A percentile compares a stretch with the other conserved stretches of the same genome.
Conservation (phyloP, 2,329 filamentous ascomycete species). For the Ophiocordyceps polyrhachis-furcata region DNA sequence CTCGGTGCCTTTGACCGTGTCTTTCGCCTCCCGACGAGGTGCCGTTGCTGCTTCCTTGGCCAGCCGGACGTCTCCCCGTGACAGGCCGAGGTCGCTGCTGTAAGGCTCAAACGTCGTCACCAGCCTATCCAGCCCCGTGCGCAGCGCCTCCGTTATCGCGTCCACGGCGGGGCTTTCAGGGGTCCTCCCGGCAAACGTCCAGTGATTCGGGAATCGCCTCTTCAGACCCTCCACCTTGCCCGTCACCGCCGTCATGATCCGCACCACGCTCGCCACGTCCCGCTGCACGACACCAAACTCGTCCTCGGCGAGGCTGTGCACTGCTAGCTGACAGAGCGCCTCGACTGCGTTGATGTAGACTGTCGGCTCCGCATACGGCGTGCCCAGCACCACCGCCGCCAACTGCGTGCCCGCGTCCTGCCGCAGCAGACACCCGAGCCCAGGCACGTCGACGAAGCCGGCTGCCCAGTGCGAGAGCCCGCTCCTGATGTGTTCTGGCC, state of each 20-base stretch:
- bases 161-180: slow-evolving; percentile 49
- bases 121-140: slow-evolving; percentile 44
- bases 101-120: slow-evolving; percentile 59
- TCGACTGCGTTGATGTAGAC: slow-evolving; percentile 55
- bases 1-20: not conserved
- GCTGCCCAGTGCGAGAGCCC: slow-evolving; percentile 29
- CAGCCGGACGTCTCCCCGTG: slow-evolving; percentile 48
- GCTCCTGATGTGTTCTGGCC: slow-evolving; percentile 27
- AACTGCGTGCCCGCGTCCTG: slow-evolving; percentile 49
- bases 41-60: slow-evolving; percentile 45
- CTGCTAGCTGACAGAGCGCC: slow-evolving; percentile 48
- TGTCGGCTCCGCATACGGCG: slow-evolving; percentile 50
- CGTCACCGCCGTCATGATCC: slow-evolving; percentile 51
- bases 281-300: slow-evolving; percentile 70
- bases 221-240: slow-evolving; percentile 52
- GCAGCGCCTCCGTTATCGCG: slow-evolving; percentile 45
- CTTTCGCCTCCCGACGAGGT: slow-evolving; percentile 8
- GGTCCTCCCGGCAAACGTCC: slow-evolving; percentile 52
- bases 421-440: slow-evolving; percentile 49
- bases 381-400: slow-evolving; percentile 49
- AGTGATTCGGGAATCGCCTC: slow-evolving; percentile 41
- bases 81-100: slow-evolving; percentile 49
- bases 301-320: slow-evolving; percentile 63
- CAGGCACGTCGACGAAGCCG: slow-evolving; percentile 25
- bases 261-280: slow-evolving; percentile 57